These are phyloP conservation scores for Boletellus ananas DNA, from an alignment of 768 basidiomycete species.

Conservation along the genomic window DNA sequence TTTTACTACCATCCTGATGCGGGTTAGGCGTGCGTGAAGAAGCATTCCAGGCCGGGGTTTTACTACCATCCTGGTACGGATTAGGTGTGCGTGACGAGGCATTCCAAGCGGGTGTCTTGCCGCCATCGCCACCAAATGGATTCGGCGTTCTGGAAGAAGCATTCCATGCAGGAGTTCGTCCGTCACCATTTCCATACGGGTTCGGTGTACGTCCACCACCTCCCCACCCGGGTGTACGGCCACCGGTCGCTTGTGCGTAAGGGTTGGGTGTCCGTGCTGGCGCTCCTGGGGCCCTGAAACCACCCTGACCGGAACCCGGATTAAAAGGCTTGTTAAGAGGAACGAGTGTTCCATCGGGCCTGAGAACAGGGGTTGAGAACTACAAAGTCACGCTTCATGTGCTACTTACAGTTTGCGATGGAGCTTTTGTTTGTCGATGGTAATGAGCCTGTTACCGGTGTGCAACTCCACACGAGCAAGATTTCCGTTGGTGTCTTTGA, in stretches of 20 bases:
- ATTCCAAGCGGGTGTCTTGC: constrained; percentile 67
- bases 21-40: constrained; percentile 55
- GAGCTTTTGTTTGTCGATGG: constrained; percentile 78
- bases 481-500: constrained; percentile 92
- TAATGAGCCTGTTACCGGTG: constrained; percentile 85
- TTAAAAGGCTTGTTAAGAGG: constrained; percentile 42
- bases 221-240: constrained; percentile 37
- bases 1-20: constrained; percentile 28
- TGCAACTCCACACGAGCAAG: constrained; percentile 87
- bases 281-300: constrained; percentile 35
- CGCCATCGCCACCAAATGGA: constrained; percentile 53
- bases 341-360: constrained; percentile 54
- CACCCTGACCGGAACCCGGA: constrained; percentile 14
- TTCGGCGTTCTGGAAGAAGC: constrained; percentile 68
- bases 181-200: constrained; percentile 55
- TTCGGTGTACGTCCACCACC: constrained; percentile 56
- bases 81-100: constrained; percentile 53
- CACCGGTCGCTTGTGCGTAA: constrained; percentile 37
- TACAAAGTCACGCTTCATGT: background rate
- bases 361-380: constrained; percentile 24
- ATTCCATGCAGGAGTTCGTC: constrained; percentile 63
- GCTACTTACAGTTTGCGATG: constrained; percentile 65
- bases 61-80: constrained; percentile 43
- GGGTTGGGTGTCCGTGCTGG: constrained; percentile 46
- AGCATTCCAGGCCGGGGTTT: constrained; percentile 51